Evolutionary conservation across 768 basidiomycete species (phyloP), one percentile per base, ranked within the genome.

Genomic region (Xerocomellus intermedius): DNA sequence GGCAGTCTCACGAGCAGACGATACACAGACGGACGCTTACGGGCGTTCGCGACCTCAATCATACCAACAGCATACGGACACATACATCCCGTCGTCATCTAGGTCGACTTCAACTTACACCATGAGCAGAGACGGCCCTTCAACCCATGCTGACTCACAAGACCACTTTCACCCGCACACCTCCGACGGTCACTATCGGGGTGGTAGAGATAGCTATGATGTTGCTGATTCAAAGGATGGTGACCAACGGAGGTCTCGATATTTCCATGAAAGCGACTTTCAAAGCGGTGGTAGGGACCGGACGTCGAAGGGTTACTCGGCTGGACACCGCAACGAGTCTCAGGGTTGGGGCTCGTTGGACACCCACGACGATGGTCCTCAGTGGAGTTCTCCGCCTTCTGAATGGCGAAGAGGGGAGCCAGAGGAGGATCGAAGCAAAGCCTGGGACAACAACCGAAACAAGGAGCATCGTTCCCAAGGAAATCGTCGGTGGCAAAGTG

Each of bases 121-220:
- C 57, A 69, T 72, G 58, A 79, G 68, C 65, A 77, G 82, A 63
- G 84, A 85, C 49, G 71, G 76, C 12, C 73, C 80, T 50, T 73
- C 80, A 17, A 81, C 83, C 60, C 78, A 81, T 57, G 42, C 48
- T 54, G 64, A 76, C 73, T 63, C 79, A 74, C 64, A 82, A 75
- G 78, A 78, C 54, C 71, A 60, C 49, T 70, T 64, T 58, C 65
- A 71, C 63, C 57, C 67, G 21, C 73, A 73, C 61, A 44, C 60
- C 70, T 70, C 80, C 61, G 83, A 84, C 58, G 67, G 68, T n/a
- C 82, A 83, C 66, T 73, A 76, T 69, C 81, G 78, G 49, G 68
- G 72, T 44, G 72, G 81, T 54, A 79, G 79, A 69, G 79, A 79
- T 57, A 77, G 71, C 50, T 79, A 79, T 63, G 81, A 82, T 52